phyloP scores from a whole-genome alignment of 306 rosid species.

The Cucurbita moschata region DNA sequence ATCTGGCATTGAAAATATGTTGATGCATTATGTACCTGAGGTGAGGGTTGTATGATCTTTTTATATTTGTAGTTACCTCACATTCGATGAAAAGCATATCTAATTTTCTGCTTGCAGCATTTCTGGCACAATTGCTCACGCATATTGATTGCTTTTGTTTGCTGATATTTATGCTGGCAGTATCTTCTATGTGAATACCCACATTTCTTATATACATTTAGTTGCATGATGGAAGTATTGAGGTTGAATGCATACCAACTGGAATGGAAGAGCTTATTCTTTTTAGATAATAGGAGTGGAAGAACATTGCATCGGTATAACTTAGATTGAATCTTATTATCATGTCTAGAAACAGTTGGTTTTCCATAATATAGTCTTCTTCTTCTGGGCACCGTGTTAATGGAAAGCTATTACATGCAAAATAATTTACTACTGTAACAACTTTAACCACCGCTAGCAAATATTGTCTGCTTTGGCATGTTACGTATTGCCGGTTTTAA shows the following conservation, averaged over 20 bases:
- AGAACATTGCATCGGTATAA: neutral
- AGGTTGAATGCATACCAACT: neutral
- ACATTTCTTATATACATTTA: neutral
- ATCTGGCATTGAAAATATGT: constrained; percentile 97
- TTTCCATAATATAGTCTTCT: neutral
- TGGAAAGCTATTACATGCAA: too few relatives aligned
- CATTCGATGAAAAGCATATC: neutral
- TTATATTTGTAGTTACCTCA: neutral
- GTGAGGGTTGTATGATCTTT: constrained; percentile 24
- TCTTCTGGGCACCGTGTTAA: too few relatives aligned
- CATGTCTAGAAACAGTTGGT: neutral
- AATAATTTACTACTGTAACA: too few relatives aligned
- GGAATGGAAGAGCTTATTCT: neutral
- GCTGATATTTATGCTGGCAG: neutral
- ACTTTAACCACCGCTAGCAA: too few relatives aligned
- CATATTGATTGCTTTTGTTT: neutral
- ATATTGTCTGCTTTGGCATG: too few relatives aligned
- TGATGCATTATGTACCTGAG: constrained; percentile 99
- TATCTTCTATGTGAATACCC: neutral
- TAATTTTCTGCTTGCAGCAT: neutral
- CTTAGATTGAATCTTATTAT: neutral
- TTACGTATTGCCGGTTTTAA: too few relatives aligned
- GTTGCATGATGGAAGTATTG: neutral
- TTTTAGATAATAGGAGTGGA: neutral
- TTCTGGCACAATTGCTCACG: neutral